phyloP scores from a whole-genome alignment of 2,329 filamentous ascomycete species.

The Amylocarpus encephaloides region DNA sequence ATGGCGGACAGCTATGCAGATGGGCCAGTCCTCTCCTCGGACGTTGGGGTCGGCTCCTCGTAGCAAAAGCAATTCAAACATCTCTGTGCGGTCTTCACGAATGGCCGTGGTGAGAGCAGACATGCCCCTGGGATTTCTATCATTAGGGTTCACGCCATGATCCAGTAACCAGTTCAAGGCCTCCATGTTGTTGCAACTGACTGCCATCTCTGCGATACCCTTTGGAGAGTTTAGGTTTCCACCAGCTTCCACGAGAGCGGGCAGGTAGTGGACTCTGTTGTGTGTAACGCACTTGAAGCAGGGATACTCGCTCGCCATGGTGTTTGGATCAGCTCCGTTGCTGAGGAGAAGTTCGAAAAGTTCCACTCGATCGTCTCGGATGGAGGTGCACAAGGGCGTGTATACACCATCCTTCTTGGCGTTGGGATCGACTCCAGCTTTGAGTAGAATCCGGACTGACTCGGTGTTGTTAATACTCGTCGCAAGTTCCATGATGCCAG shows the following conservation, averaged over 20 bases:
- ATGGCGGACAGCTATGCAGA: conserved; percentile 60
- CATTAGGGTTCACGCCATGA: conserved; percentile 54
- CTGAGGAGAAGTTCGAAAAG: conserved; percentile 54
- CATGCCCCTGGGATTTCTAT: conserved; percentile 48
- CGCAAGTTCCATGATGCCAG: conserved; percentile 59
- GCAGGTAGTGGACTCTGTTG: conserved; percentile 54
- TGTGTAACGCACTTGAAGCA: conserved; percentile 64
- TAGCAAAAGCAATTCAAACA: conserved; percentile 52
- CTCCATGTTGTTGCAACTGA: conserved; percentile 54
- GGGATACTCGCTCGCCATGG: conserved; percentile 56
- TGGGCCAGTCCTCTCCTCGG: conserved; percentile 63
- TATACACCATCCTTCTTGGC: conserved; percentile 59
- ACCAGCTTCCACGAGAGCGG: conserved; percentile 53
- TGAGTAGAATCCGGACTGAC: conserved; percentile 50
- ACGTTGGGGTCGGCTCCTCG: conserved; percentile 56
- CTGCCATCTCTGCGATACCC: conserved; percentile 60
- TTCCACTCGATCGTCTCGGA: conserved; percentile 58
- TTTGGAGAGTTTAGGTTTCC: conserved; percentile 53
- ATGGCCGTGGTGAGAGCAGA: conserved; percentile 63
- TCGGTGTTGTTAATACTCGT: conserved; percentile 58
- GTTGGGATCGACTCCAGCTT: conserved; percentile 55
- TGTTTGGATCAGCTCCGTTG: conserved; percentile 45
- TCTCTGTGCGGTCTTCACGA: conserved; percentile 49
- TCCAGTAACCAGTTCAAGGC: conserved; percentile 55
- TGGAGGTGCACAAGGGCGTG: conserved; percentile 61